Evolutionary conservation across 108 stramenopile species (phyloP).

Genomic region (Nitzschia putrida): DNA sequence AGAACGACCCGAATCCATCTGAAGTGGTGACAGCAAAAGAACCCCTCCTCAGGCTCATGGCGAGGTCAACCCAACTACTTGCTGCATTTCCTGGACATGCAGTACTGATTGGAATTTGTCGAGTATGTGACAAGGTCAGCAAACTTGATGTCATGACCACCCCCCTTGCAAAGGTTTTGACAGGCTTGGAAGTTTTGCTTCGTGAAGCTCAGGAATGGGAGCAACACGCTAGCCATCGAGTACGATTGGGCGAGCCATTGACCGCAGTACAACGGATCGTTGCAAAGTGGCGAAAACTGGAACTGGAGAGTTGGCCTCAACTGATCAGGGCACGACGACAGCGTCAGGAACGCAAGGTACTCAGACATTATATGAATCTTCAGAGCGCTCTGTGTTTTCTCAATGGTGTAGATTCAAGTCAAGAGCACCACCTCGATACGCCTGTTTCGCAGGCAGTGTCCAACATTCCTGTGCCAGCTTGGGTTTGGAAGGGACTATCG

Average conservation of each 20-base stretch:
- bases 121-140: constrained; percentile 68
- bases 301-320: constrained; percentile 89
- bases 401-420: background rate
- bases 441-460: background rate
- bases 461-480: constrained; percentile 37
- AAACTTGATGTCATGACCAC: constrained; percentile 65
- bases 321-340: constrained; percentile 60
- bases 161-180: constrained; percentile 85
- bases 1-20: constrained; percentile 70
- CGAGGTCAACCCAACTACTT: constrained; percentile 74
- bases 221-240: constrained; percentile 87
- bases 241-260: constrained; percentile 74
- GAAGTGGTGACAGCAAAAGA: constrained; percentile 70
- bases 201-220: constrained; percentile 96
- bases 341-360: constrained; percentile 46
- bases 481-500: constrained; percentile 74
- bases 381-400: constrained; percentile 40
- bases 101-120: constrained; percentile 73
- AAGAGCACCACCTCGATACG: background rate
- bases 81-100: constrained; percentile 90
- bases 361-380: constrained; percentile 62
- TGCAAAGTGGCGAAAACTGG: constrained; percentile 88
- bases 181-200: constrained; percentile 90
- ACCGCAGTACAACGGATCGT: constrained; percentile 75
- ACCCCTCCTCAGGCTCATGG: constrained; percentile 64